Evolutionary conservation across 2,329 filamentous ascomycete genomes (phyloP).

Genomic region (Elsinoe necatrix): DNA sequence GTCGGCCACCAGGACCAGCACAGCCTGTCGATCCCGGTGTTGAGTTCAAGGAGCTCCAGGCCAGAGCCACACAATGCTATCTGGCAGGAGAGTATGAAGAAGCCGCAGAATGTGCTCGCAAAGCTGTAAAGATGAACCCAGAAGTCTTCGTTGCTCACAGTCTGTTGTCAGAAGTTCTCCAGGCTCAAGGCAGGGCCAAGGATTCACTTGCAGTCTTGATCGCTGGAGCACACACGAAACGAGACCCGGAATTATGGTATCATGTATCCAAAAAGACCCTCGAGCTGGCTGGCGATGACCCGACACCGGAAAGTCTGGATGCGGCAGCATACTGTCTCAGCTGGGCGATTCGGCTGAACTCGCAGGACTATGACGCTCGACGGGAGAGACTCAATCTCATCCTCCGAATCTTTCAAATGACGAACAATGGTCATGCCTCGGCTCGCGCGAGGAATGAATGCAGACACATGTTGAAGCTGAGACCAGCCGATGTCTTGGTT

Average conservation of each 20-base stretch:
- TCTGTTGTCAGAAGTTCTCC: slow-evolving; percentile 51
- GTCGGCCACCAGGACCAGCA: not conserved
- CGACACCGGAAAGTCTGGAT: slow-evolving; percentile 34
- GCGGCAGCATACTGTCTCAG: slow-evolving; percentile 47
- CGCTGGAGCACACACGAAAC: slow-evolving; percentile 50
- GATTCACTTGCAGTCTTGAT: slow-evolving; percentile 50
- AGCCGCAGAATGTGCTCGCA: slow-evolving; percentile 45
- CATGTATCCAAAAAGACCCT: slow-evolving; percentile 49
- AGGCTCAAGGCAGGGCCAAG: slow-evolving; percentile 47
- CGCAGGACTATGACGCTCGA: slow-evolving; percentile 44
- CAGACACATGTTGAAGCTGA: slow-evolving; percentile 45
- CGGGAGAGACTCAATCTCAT: slow-evolving; percentile 49
- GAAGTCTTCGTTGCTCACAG: slow-evolving; percentile 56
- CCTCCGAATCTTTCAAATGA: slow-evolving; percentile 30
- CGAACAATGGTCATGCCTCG: slow-evolving; percentile 34
- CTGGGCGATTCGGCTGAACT: slow-evolving; percentile 46
- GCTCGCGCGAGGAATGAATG: slow-evolving; percentile 42
- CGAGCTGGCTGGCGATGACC: slow-evolving; percentile 40
- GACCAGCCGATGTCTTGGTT: slow-evolving; percentile 47
- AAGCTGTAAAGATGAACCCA: slow-evolving; percentile 49
- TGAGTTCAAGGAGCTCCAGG: slow-evolving; percentile 61
- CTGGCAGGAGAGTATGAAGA: slow-evolving; percentile 52
- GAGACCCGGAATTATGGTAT: slow-evolving; percentile 49
- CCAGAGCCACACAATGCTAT: slow-evolving; percentile 60
- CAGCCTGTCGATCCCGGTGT: slow-evolving; percentile 54